These are phyloP conservation scores for Quercus mongolica DNA, from an alignment of 306 rosid genomes.

Conservation along the genomic window DNA sequence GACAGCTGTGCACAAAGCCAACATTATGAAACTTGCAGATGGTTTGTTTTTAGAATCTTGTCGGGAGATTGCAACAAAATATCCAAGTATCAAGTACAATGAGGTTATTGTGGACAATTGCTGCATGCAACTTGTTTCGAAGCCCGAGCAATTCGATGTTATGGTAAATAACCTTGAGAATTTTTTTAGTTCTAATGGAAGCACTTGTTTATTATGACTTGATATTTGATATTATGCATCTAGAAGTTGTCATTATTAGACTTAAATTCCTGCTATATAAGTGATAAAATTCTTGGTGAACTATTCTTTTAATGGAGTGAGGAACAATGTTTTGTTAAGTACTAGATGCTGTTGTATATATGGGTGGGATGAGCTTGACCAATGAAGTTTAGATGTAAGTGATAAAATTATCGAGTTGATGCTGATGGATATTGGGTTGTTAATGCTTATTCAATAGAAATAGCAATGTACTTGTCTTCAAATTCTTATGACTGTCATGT, in stretches of 20 bases:
- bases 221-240: neutral
- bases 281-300: neutral
- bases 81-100: slow-evolving; percentile 65
- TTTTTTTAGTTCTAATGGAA: neutral
- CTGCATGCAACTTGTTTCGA: slow-evolving; percentile 91
- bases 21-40: slow-evolving; percentile 91
- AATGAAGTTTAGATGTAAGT: too few relatives aligned
- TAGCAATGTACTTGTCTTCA: neutral
- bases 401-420: too few relatives aligned
- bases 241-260: neutral
- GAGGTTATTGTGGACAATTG: slow-evolving; percentile 91
- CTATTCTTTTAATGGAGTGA: neutral
- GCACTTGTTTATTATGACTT: neutral
- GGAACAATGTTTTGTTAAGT: neutral
- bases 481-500: neutral
- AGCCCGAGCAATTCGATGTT: slow-evolving; percentile 95
- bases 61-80: slow-evolving; percentile 66
- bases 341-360: neutral
- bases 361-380: neutral
- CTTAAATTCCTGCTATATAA: neutral
- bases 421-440: neutral
- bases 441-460: neutral
- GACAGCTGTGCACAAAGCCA: slow-evolving; percentile 97
- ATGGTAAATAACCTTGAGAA: slow-evolving; percentile 51
- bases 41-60: slow-evolving; percentile 87